Percentiles rank a stretch among this genome's conserved stretches.
These are phyloP conservation scores for Fusarium sp. DNA, from an alignment of 2,329 filamentous ascomycete genomes.

Conservation along the genomic window DNA sequence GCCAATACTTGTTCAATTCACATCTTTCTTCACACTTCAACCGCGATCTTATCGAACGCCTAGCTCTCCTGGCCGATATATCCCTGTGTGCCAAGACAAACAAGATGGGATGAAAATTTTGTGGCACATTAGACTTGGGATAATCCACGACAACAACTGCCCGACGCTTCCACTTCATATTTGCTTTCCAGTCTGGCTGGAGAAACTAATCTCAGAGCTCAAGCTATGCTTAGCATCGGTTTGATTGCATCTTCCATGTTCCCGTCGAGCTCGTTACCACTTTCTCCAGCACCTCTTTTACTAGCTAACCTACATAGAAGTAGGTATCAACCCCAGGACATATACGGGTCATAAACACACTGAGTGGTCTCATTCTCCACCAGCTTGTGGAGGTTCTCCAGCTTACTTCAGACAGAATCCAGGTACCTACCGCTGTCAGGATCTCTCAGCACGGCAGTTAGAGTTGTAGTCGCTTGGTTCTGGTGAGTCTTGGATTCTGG, in stretches of 20 bases:
- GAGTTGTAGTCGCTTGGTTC: neutral
- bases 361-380: constrained; percentile 32
- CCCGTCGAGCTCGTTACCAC: neutral
- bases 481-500: neutral
- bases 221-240: neutral
- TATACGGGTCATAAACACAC: constrained; percentile 9
- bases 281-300: neutral
- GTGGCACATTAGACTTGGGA: neutral
- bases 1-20: neutral
- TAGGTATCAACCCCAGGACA: neutral
- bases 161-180: neutral
- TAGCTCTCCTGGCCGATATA: neutral
- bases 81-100: neutral
- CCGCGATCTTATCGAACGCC: constrained; percentile 1
- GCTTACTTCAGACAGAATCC: constrained; percentile 6
- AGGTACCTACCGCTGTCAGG: constrained; percentile 27
- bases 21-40: constrained; percentile 7
- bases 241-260: neutral
- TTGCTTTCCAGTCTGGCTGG: neutral
- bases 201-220: neutral
- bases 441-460: constrained; percentile 27
- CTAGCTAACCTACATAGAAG: neutral
- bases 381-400: constrained; percentile 24
- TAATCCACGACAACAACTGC: neutral
- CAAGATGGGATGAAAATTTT: constrained; percentile 11